These are phyloP conservation scores for Spinacia oleracea DNA, from an alignment of 179 eudicot genomes.

Conservation along the genomic window DNA sequence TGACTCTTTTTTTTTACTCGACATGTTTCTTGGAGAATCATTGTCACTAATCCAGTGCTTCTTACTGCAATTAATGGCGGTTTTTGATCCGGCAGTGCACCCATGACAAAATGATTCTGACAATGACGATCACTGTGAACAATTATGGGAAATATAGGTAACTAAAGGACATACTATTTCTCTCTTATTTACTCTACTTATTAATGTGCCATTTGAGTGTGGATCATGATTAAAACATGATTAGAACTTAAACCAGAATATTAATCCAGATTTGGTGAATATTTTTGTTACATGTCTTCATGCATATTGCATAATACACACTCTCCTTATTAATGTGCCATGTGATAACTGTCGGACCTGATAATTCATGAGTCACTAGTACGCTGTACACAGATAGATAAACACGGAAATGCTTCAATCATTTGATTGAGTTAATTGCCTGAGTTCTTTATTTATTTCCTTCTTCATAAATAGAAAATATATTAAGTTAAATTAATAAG, in stretches of 20 bases:
- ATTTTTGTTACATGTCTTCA: too few relatives aligned
- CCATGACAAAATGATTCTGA: too few relatives aligned
- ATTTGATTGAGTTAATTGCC: background rate
- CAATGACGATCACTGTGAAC: background rate
- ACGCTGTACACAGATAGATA: too few relatives aligned
- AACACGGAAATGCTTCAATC: background rate
- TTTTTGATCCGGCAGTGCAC: too few relatives aligned
- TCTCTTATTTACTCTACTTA: background rate
- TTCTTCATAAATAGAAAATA: too few relatives aligned
- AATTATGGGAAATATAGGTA: background rate
- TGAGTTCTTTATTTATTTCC: too few relatives aligned
- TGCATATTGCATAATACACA: too few relatives aligned
- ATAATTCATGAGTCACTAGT: too few relatives aligned
- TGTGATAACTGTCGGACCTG: too few relatives aligned
- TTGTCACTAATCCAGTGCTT: background rate
- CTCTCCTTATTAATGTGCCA: too few relatives aligned
- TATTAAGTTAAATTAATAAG: too few relatives aligned
- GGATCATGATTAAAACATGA: background rate
- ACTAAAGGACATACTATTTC: background rate
- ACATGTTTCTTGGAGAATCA: background rate
- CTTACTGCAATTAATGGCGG: background rate
- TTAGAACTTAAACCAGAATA: too few relatives aligned
- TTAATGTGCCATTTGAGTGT: background rate
- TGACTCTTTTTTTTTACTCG: background rate
- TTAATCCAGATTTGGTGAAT: background rate